Percentiles rank a stretch among this genome's conserved stretches.
These are phyloP conservation scores for Leucaena leucocephala DNA, from an alignment of 306 rosid genomes.

Conservation along the genomic window DNA sequence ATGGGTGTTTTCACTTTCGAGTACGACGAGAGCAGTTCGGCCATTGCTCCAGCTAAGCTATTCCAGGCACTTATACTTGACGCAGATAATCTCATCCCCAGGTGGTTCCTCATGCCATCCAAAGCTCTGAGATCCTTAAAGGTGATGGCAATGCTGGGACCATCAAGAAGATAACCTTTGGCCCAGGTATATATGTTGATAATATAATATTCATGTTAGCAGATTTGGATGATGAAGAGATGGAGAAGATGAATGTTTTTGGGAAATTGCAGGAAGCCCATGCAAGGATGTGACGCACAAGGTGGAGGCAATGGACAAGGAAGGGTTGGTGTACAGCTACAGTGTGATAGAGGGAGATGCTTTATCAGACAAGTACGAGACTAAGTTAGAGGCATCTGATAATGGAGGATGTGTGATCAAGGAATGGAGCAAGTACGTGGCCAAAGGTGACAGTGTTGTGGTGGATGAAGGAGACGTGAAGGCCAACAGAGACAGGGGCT, in stretches of 20 bases:
- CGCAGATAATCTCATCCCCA: slow-evolving; percentile 43
- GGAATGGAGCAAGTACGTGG: neutral
- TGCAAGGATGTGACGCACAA: slow-evolving; percentile 43
- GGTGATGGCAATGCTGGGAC: slow-evolving; percentile 49
- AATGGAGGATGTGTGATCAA: slow-evolving; percentile 39
- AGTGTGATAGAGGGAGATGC: slow-evolving; percentile 49
- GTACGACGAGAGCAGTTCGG: slow-evolving; percentile 20
- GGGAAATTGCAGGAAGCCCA: slow-evolving; percentile 45
- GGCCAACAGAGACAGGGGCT: slow-evolving; percentile 22
- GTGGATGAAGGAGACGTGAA: slow-evolving; percentile 27
- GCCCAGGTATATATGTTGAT: neutral
- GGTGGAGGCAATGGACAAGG: slow-evolving; percentile 51
- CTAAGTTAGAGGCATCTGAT: slow-evolving; percentile 47
- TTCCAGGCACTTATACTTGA: slow-evolving; percentile 48
- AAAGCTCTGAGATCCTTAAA: slow-evolving; percentile 29
- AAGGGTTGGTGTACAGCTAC: slow-evolving; percentile 41
- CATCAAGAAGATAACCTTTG: slow-evolving; percentile 43
- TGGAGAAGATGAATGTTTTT: neutral
- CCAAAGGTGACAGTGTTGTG: neutral
- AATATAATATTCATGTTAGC: too few relatives aligned
- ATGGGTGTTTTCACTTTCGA: slow-evolving; percentile 44
- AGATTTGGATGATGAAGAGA: too few relatives aligned
- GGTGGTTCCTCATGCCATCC: slow-evolving; percentile 39
- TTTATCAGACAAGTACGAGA: slow-evolving; percentile 45
- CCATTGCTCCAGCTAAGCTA: slow-evolving; percentile 35